phyloP scores from a whole-genome alignment of 1,284 basidiomycete species.

The Puccinia triticina region DNA sequence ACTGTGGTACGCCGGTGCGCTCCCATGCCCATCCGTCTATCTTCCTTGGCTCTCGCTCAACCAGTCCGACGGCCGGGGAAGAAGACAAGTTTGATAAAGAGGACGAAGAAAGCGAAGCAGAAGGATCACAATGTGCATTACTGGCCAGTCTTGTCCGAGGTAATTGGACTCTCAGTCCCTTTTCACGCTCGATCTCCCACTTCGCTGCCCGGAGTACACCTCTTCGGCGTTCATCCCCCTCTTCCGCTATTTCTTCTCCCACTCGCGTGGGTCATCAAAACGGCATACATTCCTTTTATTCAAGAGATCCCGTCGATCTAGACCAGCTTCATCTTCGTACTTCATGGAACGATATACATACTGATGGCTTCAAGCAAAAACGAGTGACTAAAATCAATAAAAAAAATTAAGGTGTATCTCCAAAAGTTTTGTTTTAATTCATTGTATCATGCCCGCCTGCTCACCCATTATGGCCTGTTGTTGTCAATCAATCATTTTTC shows the following conservation, averaged over 20 bases:
- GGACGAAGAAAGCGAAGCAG: slow-evolving; percentile 4
- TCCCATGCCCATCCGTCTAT: not conserved
- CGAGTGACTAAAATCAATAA: slow-evolving; percentile 36
- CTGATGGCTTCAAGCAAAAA: slow-evolving; percentile 41
- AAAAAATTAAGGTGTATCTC: too few relatives aligned
- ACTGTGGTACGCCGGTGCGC: slow-evolving; percentile 7
- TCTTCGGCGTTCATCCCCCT: not conserved
- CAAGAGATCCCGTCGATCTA: slow-evolving; percentile 2
- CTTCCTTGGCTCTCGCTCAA: not conserved
- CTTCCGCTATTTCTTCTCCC: slow-evolving; percentile 3
- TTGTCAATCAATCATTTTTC: too few relatives aligned
- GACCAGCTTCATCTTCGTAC: not conserved
- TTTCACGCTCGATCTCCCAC: slow-evolving; percentile 35
- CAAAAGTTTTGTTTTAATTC: too few relatives aligned
- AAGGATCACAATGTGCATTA: slow-evolving; percentile 32
- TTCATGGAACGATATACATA: not conserved
- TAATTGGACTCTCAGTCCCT: slow-evolving; percentile 47
- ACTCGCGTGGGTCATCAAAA: not conserved
- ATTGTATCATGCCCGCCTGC: too few relatives aligned
- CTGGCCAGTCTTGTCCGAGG: slow-evolving; percentile 33
- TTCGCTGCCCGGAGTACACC: slow-evolving; percentile 37
- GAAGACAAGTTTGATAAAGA: not conserved
- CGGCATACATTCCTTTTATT: slow-evolving; percentile 16
- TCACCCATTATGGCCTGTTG: too few relatives aligned
- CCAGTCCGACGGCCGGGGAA: not conserved